Base-by-base conservation (phyloP, 306 rosid species). In the Carpinus viminea region DNA sequence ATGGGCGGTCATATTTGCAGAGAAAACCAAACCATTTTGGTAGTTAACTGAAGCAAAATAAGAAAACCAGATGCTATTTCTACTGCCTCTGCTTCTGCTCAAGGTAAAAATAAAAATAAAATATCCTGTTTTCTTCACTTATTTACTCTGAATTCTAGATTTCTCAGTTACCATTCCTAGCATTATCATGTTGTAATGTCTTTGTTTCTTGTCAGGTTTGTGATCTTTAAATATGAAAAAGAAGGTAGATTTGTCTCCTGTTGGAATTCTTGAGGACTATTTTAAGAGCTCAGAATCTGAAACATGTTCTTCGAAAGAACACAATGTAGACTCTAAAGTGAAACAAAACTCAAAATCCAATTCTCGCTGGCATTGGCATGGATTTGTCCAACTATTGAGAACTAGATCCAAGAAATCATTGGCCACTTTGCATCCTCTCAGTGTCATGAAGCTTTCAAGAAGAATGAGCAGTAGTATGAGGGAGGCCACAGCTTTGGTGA, bases 201-300 rank as follows among this genome's bases (percentile, higher is more conserved):
- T 79, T 80, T 54, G 8, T 69, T 76, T 86, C 66, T 36, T 74
- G 69, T 65, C 72, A 73, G 90, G 68, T 75, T 76, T 68, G 76
- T 77, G 68, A 34, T 72, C 50, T 59, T 61, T 72, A 26, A 56
- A 41, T 20, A 93, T 93, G 97, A 87, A 89, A 84, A 91, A 91
- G 78, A 90, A 86, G 59, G 91, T 76, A 38, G 92, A 87, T 76
- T 85, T 81, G 11, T 76, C 98, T 5, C 98, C 99, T 47, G 79
- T 81, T 12, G 92, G 96, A 61, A 89, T 96, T 75, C 93, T 96
- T 13, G 97, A 93, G 85, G 99, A 93, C 83, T 96, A 90, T 74
- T 90, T 96, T 52, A 86, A 79, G 78, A 91, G 97, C 83, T 88
- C 98, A 20, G 97, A 90, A 68, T 89, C 94, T 17, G 98, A 93